These are phyloP conservation scores for Epichloe uncinata DNA, from an alignment of 2,329 filamentous ascomycete genomes.

Conservation along the genomic window DNA sequence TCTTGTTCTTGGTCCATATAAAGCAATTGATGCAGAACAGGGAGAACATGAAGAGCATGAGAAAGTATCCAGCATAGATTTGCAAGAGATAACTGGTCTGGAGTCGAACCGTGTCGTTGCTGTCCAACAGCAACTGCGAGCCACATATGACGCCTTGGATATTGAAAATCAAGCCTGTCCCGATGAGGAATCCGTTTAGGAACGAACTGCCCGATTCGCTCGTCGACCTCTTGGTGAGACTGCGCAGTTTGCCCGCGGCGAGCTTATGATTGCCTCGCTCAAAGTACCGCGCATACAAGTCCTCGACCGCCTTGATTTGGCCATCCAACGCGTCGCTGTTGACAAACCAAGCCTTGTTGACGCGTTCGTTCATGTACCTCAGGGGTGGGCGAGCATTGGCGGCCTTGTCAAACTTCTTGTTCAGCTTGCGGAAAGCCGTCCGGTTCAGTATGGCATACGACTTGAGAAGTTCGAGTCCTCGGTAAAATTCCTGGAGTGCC, in stretches of 20 bases:
- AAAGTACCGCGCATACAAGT: conserved; percentile 89
- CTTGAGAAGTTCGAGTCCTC: conserved; percentile 81
- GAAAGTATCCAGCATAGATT: conserved; percentile 86
- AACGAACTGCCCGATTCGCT: conserved; percentile 47
- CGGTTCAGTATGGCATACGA: conserved; percentile 82
- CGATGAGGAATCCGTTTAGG: conserved; percentile 52
- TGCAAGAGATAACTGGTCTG: conserved; percentile 63
- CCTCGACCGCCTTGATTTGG: conserved; percentile 70
- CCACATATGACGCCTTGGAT: conserved; percentile 54
- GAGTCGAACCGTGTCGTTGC: conserved; percentile 32
- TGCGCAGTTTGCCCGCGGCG: conserved; percentile 74
- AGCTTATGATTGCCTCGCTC: conserved; percentile 88
- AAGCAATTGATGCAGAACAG: conserved; percentile 80
- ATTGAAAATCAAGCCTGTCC: conserved; percentile 51
- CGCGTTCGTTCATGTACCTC: conserved; percentile 81
- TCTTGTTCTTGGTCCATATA: conserved; percentile 69
- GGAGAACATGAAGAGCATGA: conserved; percentile 65
- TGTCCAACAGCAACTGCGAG: conserved; percentile 34
- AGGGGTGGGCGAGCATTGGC: conserved; percentile 64
- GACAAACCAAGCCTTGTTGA: conserved; percentile 84
- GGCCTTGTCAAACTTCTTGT: conserved; percentile 96
- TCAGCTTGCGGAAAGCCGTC: conserved; percentile 91
- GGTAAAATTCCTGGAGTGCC: conserved; percentile 86
- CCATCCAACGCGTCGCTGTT: conserved; percentile 73
- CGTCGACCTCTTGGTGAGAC: conserved; percentile 45